Conservation (phyloP, 495 filamentous ascomycete genomes). For the Penicillium paradoxum region DNA sequence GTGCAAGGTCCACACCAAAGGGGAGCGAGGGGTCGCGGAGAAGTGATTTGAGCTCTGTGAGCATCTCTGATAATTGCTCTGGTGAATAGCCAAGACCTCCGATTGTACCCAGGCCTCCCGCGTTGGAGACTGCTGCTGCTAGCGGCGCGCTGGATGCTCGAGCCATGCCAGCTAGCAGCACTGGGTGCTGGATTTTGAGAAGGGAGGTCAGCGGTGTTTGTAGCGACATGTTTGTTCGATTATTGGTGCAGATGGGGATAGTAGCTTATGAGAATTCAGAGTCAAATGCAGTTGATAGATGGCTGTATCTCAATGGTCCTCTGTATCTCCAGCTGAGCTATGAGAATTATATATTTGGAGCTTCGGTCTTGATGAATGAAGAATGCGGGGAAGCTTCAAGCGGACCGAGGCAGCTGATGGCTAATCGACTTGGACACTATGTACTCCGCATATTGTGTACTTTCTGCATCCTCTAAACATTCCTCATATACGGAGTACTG, state of each 20-base stretch:
- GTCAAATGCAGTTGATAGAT: neutral
- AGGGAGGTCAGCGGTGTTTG: conserved; percentile 72
- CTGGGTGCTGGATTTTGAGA: conserved; percentile 72
- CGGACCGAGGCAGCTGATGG: conserved; percentile 24
- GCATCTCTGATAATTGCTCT: conserved; percentile 67
- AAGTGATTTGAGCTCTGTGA: conserved; percentile 73
- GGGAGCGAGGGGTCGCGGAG: conserved; percentile 59
- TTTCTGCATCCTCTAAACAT: neutral
- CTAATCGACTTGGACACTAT: neutral
- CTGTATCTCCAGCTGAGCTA: neutral
- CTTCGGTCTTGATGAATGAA: neutral
- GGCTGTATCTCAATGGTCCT: neutral
- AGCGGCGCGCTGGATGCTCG: conserved; percentile 69
- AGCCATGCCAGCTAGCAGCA: conserved; percentile 87
- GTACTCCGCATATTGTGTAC: too few species aligned
- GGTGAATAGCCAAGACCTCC: conserved; percentile 86
- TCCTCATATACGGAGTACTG: too few species aligned
- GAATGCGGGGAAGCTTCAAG: conserved; percentile 29
- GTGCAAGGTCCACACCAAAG: conserved; percentile 83
- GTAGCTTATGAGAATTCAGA: neutral
- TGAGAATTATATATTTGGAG: neutral
- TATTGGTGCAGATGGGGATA: neutral
- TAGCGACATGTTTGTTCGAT: conserved; percentile 46
- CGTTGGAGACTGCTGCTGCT: conserved; percentile 83
- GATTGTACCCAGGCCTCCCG: conserved; percentile 78